Evolutionary conservation across 2,329 filamentous ascomycete genomes (phyloP).

Genomic region (Penicillium sp.): DNA sequence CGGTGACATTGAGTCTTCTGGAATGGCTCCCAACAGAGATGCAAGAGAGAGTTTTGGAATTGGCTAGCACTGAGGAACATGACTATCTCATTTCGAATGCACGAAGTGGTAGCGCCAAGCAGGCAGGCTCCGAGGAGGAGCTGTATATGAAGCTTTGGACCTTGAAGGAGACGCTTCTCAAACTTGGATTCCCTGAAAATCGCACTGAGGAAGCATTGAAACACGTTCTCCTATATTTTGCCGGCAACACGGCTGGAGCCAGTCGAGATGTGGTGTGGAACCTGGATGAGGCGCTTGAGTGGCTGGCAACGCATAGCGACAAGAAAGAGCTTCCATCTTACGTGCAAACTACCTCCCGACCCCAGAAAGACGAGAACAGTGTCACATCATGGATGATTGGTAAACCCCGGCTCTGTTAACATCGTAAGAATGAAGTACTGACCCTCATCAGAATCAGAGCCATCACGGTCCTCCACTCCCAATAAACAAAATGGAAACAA

Average conservation of each 20-base stretch:
- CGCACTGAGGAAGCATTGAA: constrained; percentile 64
- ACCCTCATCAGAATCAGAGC: constrained; percentile 31
- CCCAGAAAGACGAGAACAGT: constrained; percentile 31
- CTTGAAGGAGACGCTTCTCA: constrained; percentile 68
- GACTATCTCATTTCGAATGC: constrained; percentile 35
- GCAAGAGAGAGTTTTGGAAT: constrained; percentile 71
- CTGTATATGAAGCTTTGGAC: constrained; percentile 80
- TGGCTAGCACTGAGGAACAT: constrained; percentile 48
- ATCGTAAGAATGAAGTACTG: constrained; percentile 22
- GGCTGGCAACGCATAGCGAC: constrained; percentile 76
- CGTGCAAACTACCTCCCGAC: constrained; percentile 46
- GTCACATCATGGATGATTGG: constrained; percentile 38
- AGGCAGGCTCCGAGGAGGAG: constrained; percentile 67
- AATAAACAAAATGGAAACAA: constrained; percentile 21
- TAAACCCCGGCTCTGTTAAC: constrained; percentile 23
- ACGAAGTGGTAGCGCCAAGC: constrained; percentile 31
- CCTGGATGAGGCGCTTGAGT: constrained; percentile 82
- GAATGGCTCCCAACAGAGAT: constrained; percentile 79
- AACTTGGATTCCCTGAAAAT: constrained; percentile 65
- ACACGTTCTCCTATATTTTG: constrained; percentile 65
- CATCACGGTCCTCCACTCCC: constrained; percentile 28
- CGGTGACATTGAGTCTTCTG: constrained; percentile 68
- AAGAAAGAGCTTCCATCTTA: constrained; percentile 71
- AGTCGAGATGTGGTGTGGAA: constrained; percentile 74
- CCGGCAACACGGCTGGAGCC: constrained; percentile 54